phyloP scores from a whole-genome alignment of 2,329 filamentous ascomycete genomes.

The Cladosporium sp. region DNA sequence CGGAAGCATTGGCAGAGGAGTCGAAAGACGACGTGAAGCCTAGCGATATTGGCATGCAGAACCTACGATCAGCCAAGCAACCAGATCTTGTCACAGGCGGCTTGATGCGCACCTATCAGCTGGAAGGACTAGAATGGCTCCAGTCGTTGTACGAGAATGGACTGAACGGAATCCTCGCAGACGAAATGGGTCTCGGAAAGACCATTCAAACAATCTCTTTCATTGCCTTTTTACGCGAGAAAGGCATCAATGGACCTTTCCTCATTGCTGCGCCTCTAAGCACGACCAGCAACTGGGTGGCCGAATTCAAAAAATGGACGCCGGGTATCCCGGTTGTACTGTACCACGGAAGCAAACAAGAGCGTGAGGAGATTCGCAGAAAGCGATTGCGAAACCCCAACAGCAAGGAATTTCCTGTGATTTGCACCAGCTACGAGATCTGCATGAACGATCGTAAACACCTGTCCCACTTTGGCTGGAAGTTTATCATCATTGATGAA shows the following conservation, averaged over 20 bases:
- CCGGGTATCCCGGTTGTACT: slow-evolving; percentile 82
- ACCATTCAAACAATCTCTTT: slow-evolving; percentile 88
- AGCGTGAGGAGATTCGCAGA: slow-evolving; percentile 71
- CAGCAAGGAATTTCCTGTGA: slow-evolving; percentile 74
- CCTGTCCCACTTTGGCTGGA: slow-evolving; percentile 82
- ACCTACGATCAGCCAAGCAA: slow-evolving; percentile 77
- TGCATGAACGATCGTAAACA: slow-evolving; percentile 84
- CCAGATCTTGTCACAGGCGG: slow-evolving; percentile 81
- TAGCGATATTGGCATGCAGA: slow-evolving; percentile 59
- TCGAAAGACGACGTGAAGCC: slow-evolving; percentile 56
- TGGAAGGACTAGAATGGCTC: slow-evolving; percentile 94
- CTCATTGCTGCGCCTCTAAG: slow-evolving; percentile 86
- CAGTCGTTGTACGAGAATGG: slow-evolving; percentile 79
- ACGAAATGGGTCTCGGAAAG: slow-evolving; percentile 93
- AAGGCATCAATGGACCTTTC: slow-evolving; percentile 84
- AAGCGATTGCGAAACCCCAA: slow-evolving; percentile 68
- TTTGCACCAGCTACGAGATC: slow-evolving; percentile 95
- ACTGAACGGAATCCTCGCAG: slow-evolving; percentile 83
- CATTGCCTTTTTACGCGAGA: slow-evolving; percentile 80
- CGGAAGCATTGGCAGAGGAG: slow-evolving; percentile 56
- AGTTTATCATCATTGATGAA: slow-evolving; percentile 97
- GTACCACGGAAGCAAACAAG: slow-evolving; percentile 79
- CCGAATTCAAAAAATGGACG: slow-evolving; percentile 88
- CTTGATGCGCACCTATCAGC: slow-evolving; percentile 87
- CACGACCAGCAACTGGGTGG: slow-evolving; percentile 92